Evolutionary conservation across 108 stramenopile species (phyloP).

Genomic region (Cyclotella choctawhatcheeana): DNA sequence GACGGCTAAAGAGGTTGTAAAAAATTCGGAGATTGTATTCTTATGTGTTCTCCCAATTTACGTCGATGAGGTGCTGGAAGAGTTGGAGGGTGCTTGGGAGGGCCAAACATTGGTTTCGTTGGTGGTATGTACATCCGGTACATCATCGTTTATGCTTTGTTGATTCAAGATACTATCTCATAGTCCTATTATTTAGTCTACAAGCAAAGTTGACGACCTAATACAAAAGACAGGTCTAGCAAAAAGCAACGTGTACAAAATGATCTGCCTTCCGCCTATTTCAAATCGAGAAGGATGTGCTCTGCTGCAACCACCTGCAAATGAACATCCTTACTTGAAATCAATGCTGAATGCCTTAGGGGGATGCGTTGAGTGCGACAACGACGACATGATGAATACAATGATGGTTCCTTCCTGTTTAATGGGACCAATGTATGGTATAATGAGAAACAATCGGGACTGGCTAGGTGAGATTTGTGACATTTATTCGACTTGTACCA

Average conservation of each 20-base stretch:
- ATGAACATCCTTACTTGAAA: conserved; percentile 25
- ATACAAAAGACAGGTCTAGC: conserved; percentile 26
- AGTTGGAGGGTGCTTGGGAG: conserved; percentile 39
- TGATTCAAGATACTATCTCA: no score
- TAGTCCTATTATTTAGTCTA: conserved; percentile 30
- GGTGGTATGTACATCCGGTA: conserved; percentile 49
- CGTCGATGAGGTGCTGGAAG: conserved; percentile 53
- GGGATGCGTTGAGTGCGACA: conserved; percentile 60
- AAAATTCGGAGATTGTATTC: conserved; percentile 73
- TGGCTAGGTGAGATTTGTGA: conserved; percentile 54
- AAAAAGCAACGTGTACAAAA: conserved; percentile 61
- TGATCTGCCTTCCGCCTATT: conserved; percentile 84
- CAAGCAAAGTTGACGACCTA: conserved; percentile 41
- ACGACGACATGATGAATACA: conserved; percentile 60
- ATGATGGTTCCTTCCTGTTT: conserved; percentile 73
- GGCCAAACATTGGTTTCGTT: conserved; percentile 79
- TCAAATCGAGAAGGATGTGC: conserved; percentile 61
- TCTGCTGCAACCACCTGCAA: conserved; percentile 38
- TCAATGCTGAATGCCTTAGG: conserved; percentile 47
- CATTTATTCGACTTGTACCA: no score
- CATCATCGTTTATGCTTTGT: not conserved
- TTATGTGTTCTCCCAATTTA: conserved; percentile 76
- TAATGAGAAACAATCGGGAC: conserved; percentile 64
- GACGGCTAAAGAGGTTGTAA: conserved; percentile 73
- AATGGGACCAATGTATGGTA: conserved; percentile 82